Evolutionary conservation across 441 rosid species (phyloP).

Genomic region (Corymbia calophylla): DNA sequence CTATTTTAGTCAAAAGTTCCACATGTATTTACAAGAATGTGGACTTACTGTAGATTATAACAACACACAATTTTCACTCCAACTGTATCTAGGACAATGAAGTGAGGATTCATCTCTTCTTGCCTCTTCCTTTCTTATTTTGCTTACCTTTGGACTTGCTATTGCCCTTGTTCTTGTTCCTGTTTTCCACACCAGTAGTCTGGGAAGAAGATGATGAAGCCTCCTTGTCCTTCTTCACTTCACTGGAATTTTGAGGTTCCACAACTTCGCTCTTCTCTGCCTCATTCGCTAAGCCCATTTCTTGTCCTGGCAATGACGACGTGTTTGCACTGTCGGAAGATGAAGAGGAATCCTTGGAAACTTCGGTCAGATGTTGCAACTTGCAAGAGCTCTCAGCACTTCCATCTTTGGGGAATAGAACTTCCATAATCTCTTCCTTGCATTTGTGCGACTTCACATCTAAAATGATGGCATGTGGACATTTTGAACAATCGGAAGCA

Average conservation of each 20-base stretch:
- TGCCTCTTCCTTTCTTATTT: not conserved
- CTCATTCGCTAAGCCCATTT: not conserved
- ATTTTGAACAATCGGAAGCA: not conserved
- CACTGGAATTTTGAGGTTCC: not conserved
- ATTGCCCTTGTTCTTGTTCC: not conserved
- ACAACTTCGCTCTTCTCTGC: not conserved
- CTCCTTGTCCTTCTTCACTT: not conserved
- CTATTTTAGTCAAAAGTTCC: not conserved
- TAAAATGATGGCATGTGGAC: slow-evolving; percentile 21
- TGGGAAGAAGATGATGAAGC: not conserved
- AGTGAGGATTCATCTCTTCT: not conserved
- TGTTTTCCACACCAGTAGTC: not conserved
- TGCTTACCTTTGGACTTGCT: not conserved
- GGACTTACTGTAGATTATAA: not conserved
- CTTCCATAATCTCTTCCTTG: slow-evolving; percentile 15
- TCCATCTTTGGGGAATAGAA: slow-evolving; percentile 13
- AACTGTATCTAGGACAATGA: not conserved
- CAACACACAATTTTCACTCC: not conserved
- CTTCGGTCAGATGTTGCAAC: not conserved
- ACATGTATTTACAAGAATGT: not conserved
- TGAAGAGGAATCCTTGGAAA: not conserved
- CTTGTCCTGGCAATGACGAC: not conserved
- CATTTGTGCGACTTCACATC: slow-evolving; percentile 16
- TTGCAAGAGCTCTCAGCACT: not conserved
- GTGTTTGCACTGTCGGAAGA: not conserved